Conservation (phyloP, 352 stramenopile genomes). For the Phytophthora citrophthora region DNA sequence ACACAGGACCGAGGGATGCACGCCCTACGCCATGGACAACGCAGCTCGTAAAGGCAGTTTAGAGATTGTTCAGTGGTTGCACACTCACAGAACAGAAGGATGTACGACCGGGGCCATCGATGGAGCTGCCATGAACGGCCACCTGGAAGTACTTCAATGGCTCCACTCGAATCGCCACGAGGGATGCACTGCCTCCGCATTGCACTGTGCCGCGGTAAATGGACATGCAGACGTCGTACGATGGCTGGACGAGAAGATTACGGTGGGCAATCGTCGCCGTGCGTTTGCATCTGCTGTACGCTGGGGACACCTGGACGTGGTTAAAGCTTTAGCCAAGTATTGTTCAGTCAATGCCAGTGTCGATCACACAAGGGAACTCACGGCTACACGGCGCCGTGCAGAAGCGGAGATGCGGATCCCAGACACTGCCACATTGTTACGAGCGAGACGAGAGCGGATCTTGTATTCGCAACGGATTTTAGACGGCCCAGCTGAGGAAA, state of each 20-base stretch:
- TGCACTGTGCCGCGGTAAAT: conserved; percentile 39
- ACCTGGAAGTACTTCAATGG: conserved; percentile 41
- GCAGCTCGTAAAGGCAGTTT: conserved; percentile 37
- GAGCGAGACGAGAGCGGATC: conserved; percentile 23
- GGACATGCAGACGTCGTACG: conserved; percentile 28
- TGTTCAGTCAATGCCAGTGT: conserved; percentile 21
- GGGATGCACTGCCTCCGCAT: conserved; percentile 33
- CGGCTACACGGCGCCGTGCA: conserved; percentile 2
- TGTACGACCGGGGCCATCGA: conserved; percentile 42
- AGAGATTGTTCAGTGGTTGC: conserved; percentile 43
- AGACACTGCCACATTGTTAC: conserved; percentile 9
- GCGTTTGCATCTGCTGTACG: conserved; percentile 38
- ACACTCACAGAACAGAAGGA: conserved; percentile 31
- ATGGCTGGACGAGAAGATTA: conserved; percentile 30
- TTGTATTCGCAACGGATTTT: conserved; percentile 27
- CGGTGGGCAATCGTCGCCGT: conserved; percentile 25
- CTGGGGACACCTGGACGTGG: conserved; percentile 37
- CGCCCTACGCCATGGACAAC: conserved; percentile 44
- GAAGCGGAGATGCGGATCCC: conserved; percentile 18
- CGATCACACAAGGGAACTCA: conserved; percentile 11
- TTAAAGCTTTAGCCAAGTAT: conserved; percentile 34
- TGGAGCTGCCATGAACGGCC: conserved; percentile 38
- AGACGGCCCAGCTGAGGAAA: conserved; percentile 37
- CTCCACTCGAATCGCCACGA: conserved; percentile 36
- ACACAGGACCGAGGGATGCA: conserved; percentile 44